Evolutionary conservation across 2,329 filamentous ascomycete species (phyloP).

Genomic region (Sclerotinia trifoliorum): DNA sequence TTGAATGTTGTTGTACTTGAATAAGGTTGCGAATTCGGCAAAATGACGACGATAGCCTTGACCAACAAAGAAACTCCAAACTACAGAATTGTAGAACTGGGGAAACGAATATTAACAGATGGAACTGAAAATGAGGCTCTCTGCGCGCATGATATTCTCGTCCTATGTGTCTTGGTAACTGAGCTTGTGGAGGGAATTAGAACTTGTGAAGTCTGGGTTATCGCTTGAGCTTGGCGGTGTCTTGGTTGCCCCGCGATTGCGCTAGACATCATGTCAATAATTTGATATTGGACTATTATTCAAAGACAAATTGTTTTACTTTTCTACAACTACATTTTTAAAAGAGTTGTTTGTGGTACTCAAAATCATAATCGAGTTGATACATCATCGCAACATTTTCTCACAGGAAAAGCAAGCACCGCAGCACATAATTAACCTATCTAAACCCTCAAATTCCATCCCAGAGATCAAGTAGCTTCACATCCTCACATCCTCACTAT

Average conservation of each 20-base stretch:
- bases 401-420: not conserved
- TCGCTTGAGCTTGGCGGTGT: conserved; percentile 25
- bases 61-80: not conserved
- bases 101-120: not conserved
- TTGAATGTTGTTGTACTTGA: not conserved
- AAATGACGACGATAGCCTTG: not conserved
- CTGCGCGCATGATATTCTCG: not conserved
- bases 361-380: not conserved
- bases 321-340: not conserved
- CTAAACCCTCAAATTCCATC: not conserved
- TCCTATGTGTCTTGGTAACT: not conserved
- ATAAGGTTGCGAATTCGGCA: conserved; percentile 7
- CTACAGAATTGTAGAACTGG: not conserved
- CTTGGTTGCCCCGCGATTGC: conserved; percentile 32
- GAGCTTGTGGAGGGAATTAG: conserved; percentile 14
- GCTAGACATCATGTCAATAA: conserved; percentile 28
- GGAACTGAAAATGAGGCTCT: not conserved
- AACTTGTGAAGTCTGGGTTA: conserved; percentile 25
- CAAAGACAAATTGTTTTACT: not conserved
- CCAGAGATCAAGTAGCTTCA: not conserved
- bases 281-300: conserved; percentile 20
- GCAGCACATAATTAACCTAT: not conserved
- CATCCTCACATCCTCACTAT: conserved; percentile 45
- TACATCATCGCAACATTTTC: not conserved
- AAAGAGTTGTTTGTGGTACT: not conserved